Conservation (phyloP, 768 basidiomycete genomes). For the Lactarius evosmus region DNA sequence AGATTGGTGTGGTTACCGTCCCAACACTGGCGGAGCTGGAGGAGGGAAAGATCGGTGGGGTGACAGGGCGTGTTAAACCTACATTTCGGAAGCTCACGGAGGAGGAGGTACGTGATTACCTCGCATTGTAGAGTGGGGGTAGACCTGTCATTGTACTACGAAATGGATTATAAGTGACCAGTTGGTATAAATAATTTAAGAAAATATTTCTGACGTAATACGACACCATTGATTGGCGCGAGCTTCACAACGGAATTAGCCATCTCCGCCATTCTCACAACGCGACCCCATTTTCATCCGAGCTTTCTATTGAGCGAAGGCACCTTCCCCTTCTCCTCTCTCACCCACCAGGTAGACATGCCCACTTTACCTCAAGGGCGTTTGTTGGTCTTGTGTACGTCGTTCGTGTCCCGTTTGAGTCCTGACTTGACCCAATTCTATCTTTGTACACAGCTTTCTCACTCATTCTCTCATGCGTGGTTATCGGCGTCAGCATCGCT, state of each 20-base stretch:
- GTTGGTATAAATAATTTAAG: too few species aligned
- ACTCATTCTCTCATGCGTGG: conserved; percentile 11
- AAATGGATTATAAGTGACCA: neutral
- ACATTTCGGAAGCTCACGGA: conserved; percentile 95
- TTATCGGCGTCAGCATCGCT: conserved; percentile 13
- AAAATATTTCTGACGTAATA: neutral
- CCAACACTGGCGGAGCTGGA: conserved; percentile 69
- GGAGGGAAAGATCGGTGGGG: conserved; percentile 65
- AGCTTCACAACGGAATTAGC: neutral
- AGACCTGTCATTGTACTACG: conserved; percentile 28
- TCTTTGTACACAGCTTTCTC: conserved; percentile 12
- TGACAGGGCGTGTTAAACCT: conserved; percentile 69
- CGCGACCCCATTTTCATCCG: neutral
- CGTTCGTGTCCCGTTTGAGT: neutral
- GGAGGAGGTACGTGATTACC: conserved; percentile 95
- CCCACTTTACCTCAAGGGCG: conserved; percentile 20
- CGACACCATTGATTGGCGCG: too few species aligned
- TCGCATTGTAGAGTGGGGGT: conserved; percentile 69
- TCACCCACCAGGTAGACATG: conserved; percentile 1
- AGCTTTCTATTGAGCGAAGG: neutral
- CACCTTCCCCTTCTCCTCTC: neutral
- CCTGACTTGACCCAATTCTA: neutral
- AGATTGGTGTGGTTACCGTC: conserved; percentile 94
- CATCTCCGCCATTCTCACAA: neutral
- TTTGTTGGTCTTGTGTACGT: conserved; percentile 14